Conservation (phyloP, 2,329 filamentous ascomycete genomes). For the Arthrobotrys sinensis region DNA sequence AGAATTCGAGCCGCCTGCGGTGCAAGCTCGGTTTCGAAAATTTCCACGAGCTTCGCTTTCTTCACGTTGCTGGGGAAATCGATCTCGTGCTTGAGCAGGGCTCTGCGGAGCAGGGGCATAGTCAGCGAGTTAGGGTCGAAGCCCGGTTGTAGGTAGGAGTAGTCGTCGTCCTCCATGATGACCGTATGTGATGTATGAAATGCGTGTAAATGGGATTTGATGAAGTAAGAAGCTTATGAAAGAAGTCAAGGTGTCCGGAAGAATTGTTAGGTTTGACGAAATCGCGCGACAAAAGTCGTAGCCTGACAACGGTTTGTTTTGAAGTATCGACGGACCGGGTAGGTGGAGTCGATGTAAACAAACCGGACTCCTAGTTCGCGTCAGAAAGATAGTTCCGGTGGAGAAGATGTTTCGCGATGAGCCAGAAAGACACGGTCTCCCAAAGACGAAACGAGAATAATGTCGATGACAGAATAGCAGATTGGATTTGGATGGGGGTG, state of each 20-base stretch:
- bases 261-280: not conserved
- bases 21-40: conserved; percentile 84
- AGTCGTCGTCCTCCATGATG: conserved; percentile 61
- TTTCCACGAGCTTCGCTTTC: conserved; percentile 86
- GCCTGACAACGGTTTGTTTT: conserved; percentile 55
- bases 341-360: conserved; percentile 48
- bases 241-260: not conserved
- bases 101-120: conserved; percentile 88
- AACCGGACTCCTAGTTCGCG: conserved; percentile 14
- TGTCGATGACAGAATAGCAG: conserved; percentile 42
- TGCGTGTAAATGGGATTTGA: conserved; percentile 3
- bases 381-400: conserved; percentile 3
- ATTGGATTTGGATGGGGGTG: not conserved
- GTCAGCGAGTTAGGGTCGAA: conserved; percentile 89
- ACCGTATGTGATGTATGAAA: not conserved
- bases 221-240: not conserved
- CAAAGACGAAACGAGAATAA: conserved; percentile 31
- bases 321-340: conserved; percentile 32
- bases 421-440: conserved; percentile 1
- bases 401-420: conserved; percentile 14
- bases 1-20: conserved; percentile 85
- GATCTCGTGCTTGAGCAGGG: conserved; percentile 90
- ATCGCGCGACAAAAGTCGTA: conserved; percentile 28
- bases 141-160: conserved; percentile 85
- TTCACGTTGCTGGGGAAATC: conserved; percentile 86